Base-by-base conservation (phyloP, 1,284 basidiomycete species). In the Fistulinella staudtii region DNA sequence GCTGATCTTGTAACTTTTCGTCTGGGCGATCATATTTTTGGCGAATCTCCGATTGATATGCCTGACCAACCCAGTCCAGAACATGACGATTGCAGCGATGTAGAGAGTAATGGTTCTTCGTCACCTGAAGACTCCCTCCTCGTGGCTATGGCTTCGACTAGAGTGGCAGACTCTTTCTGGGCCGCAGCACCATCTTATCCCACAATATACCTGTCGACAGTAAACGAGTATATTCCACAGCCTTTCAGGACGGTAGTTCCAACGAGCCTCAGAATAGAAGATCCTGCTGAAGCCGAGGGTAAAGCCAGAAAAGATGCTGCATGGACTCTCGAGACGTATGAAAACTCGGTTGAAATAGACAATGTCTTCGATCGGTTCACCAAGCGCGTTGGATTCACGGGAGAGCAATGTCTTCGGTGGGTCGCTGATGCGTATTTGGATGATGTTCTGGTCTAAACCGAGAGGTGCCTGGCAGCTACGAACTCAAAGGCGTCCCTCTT, bases 291-390 rank as follows among this genome's bases (percentile, higher is more conserved):
- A 24, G 61, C 61, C n/a, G 66, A 64, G 29, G 61, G 56, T 23
- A 71, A 71, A 51, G 65, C 65, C 10, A 62, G 64, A 41, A 77
- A 75, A 43, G 72, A 73, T 38, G 61, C 69, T 7, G 69, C 66
- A 2, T 89, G 83, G 85, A 66, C 69, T 4, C 67, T 76, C 8
- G 89, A 93, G 62, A 70, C 74, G 13, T 93, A 89, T 56, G 89
- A 91, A 63, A 80, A 86, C 57, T 86, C 86, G 25, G 60, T 85
- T 42, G 73, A 85, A 24, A 71, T 86, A 23, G 89, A 93, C 61
- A 76, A 78, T 38, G 76, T 85, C 2, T 93, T 93, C 60, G 81
- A 89, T 52, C 73, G 77, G n/a, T 93, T 93, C 60, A 79, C 76
- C 39, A 78, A 79, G 57, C 73, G 87, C 22, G 79, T 85, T 10